phyloP scores from a whole-genome alignment of 2,329 filamentous ascomycete species.

The Xylariaceae sp. region DNA sequence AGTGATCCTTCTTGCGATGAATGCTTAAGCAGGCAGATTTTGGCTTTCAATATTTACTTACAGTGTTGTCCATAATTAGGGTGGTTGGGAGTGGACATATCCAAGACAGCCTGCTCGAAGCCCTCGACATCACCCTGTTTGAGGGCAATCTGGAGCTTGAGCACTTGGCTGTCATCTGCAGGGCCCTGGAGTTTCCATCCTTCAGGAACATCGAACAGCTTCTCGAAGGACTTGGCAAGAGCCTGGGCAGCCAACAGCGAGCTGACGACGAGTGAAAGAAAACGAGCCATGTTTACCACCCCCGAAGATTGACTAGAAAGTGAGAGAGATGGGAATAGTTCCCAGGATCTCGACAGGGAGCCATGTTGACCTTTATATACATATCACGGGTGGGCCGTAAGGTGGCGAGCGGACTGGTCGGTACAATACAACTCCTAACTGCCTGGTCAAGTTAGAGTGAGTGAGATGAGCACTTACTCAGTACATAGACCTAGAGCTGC shows the following conservation, averaged over 20 bases:
- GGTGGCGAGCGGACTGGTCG: conserved; percentile 1
- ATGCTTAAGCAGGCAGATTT: too few relatives aligned
- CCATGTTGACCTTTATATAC: conserved; percentile 22
- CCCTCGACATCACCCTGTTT: conserved; percentile 29
- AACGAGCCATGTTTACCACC: conserved; percentile 48
- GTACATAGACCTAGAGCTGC: conserved; percentile 35
- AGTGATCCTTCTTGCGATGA: neutral
- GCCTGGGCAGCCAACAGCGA: conserved; percentile 30
- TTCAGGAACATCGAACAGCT: conserved; percentile 28
- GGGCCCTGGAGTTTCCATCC: conserved; percentile 33
- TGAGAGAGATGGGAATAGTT: neutral
- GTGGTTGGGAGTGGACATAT: conserved; percentile 33
- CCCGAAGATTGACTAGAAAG: conserved; percentile 48
- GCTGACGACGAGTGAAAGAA: conserved; percentile 29
- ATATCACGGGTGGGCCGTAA: neutral
- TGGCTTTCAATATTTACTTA: conserved; percentile 8
- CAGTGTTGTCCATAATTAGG: conserved; percentile 33
- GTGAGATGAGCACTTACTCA: neutral
- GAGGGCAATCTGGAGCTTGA: conserved; percentile 33
- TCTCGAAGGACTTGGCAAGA: conserved; percentile 33
- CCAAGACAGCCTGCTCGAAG: conserved; percentile 33
- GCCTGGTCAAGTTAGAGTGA: conserved; percentile 20
- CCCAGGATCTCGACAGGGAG: neutral
- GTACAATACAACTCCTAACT: conserved; percentile 9
- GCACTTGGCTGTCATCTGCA: conserved; percentile 28